These are phyloP conservation scores for Tritrichomonas musculus DNA, from an alignment of 208 protist species.

Conservation along the genomic window DNA sequence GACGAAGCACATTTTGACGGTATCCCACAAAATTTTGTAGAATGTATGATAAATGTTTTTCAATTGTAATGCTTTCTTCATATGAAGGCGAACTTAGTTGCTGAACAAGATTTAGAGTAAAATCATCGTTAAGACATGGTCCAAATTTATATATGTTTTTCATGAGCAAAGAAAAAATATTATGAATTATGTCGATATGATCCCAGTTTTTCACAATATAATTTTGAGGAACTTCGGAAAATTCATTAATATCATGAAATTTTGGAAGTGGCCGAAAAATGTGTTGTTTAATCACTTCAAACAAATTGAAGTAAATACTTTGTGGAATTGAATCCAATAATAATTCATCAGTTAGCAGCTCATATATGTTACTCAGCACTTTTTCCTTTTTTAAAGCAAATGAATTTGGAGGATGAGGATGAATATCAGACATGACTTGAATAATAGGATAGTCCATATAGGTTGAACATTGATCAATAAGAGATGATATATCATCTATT, in stretches of 20 bases:
- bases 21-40: background rate
- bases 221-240: background rate
- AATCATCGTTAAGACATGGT: background rate
- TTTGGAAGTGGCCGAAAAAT: background rate
- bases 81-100: background rate
- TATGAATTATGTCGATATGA: background rate
- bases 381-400: background rate
- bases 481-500: background rate
- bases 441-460: background rate
- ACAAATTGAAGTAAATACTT: background rate
- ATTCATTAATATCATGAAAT: background rate
- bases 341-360: background rate
- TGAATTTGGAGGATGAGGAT: background rate
- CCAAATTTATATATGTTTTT: background rate
- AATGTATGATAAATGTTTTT: background rate
- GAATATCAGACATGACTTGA: background rate
- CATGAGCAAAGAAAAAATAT: background rate
- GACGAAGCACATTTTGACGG: background rate
- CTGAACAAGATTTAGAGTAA: background rate
- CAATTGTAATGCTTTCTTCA: background rate
- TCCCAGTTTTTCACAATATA: background rate
- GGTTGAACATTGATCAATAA: background rate
- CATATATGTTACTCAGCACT: background rate
- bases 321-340: background rate
- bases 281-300: background rate